Base-by-base conservation (phyloP, 2,329 filamentous ascomycete species). In the Hypoxylon sp. region DNA sequence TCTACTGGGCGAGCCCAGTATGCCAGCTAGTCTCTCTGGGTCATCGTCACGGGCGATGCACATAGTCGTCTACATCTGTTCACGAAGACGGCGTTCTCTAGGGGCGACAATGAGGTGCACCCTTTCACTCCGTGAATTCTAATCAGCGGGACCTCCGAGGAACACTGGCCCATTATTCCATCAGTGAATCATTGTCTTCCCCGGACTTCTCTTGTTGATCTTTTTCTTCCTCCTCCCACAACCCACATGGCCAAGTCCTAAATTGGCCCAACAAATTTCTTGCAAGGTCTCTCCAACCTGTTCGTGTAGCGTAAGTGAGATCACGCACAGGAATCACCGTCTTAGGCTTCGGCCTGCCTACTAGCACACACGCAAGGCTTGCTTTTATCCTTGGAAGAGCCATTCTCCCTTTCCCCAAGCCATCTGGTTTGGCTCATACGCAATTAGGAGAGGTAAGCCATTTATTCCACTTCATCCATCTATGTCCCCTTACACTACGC, bases 391-490 rank as follows among this genome's bases (percentile, higher is more conserved):
- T 9, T 7, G 19, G 21, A 6, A 17, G 10, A 34, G 3, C n/a
- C 28, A 17, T 32, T 30, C 45, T 30, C 28, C 7, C 11, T 17
- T 19, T 32, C n/a, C 5, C 2, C n/a, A 19, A 19, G 25, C 38
- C 38, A n/a, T 49, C 30, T 19, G 9, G 10, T 51, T 10, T 21
- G 28, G 48, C 17, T 6, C 10, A 21, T 7, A 17, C 10, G 13
- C 3, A 32, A 30, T 34, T 28, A 14, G 13, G n/a, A 51, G 28
- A 34, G 48, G 48, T 51, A 34, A 34, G 48, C 3, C 19, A 51
- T 34, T n/a, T 30, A 51, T 51, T 34, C 30, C n/a, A 34, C 19
- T 21, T 32, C 17, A 21, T 51, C 48, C 28, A 49, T 49, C 17
- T 10, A 43, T 9, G 2, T 10, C 21, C 4, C 25, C 23, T 10